Conservation (phyloP, 2,329 filamentous ascomycete species). For the Elsinoe australis region DNA sequence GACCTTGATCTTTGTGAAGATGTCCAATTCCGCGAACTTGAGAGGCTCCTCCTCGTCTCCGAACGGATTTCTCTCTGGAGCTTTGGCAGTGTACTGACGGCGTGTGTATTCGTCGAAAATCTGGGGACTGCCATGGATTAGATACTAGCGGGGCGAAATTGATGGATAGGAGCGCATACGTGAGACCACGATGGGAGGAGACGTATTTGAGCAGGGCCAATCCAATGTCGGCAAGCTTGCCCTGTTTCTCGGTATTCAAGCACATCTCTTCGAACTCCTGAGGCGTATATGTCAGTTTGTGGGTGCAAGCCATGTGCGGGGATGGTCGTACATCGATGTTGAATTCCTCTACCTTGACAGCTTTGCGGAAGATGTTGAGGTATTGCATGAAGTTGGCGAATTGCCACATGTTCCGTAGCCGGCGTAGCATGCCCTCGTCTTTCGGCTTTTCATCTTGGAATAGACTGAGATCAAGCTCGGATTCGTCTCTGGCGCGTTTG, state of each 20-base stretch:
- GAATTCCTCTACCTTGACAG: constrained; percentile 83
- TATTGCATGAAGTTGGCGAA: constrained; percentile 92
- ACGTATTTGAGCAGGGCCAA: constrained; percentile 84
- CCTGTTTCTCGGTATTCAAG: constrained; percentile 64
- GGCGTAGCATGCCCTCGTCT: constrained; percentile 48
- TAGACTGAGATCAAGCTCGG: constrained; percentile 35
- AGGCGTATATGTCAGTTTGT: constrained; percentile 25
- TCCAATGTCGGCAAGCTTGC: constrained; percentile 70
- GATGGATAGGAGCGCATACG: constrained; percentile 50
- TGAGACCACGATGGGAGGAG: constrained; percentile 85
- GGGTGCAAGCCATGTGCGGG: neutral
- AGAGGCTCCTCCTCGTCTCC: constrained; percentile 64
- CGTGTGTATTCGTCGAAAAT: constrained; percentile 91
- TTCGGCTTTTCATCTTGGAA: constrained; percentile 17
- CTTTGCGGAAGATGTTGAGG: constrained; percentile 81
- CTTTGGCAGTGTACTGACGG: constrained; percentile 78
- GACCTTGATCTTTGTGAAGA: constrained; percentile 72
- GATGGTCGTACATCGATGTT: constrained; percentile 69
- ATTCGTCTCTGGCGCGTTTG: constrained; percentile 50
- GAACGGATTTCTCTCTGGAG: constrained; percentile 74
- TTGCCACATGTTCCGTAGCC: constrained; percentile 85
- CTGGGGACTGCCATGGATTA: constrained; percentile 52
- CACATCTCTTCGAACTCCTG: constrained; percentile 87
- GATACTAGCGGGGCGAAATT: neutral
- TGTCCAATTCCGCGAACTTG: constrained; percentile 73